These are phyloP conservation scores for Debaryomyces sp. DNA, from an alignment of 1,139 yeast species.

Conservation along the genomic window DNA sequence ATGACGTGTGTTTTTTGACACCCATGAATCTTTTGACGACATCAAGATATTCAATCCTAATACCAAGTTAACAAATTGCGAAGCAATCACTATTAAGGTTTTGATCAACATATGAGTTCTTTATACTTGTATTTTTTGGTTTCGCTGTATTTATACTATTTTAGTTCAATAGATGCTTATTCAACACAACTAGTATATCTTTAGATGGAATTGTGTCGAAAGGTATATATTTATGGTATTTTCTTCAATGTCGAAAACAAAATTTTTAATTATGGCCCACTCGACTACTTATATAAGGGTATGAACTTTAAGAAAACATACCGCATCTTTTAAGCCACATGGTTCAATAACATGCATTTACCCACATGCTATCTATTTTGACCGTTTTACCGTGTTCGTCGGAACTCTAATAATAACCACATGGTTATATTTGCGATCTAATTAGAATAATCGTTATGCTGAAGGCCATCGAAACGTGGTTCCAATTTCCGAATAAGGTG, in stretches of 20 bases:
- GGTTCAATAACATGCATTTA: background rate
- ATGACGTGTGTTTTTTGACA: no score
- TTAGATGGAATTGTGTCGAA: background rate
- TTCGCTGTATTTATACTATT: no score
- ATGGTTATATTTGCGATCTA: background rate
- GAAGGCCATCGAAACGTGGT: background rate
- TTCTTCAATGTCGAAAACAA: background rate
- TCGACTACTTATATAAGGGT: background rate
- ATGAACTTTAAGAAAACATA: background rate
- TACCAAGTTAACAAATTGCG: no score
- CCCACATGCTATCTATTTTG: background rate
- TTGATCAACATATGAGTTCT: no score
- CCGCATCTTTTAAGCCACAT: background rate
- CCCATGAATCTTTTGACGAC: no score
- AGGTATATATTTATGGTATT: background rate
- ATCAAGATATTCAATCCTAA: no score
- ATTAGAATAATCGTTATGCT: background rate
- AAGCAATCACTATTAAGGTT: no score
- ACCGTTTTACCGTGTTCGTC: background rate
- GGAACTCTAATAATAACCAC: background rate
- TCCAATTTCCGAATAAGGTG: slow-evolving; percentile 1
- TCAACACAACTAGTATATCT: background rate
- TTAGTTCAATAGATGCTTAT: background rate
- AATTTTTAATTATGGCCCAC: background rate
- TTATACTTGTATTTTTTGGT: no score